Conservation (phyloP, 208 protist genomes). For the Angomonas deanei region DNA sequence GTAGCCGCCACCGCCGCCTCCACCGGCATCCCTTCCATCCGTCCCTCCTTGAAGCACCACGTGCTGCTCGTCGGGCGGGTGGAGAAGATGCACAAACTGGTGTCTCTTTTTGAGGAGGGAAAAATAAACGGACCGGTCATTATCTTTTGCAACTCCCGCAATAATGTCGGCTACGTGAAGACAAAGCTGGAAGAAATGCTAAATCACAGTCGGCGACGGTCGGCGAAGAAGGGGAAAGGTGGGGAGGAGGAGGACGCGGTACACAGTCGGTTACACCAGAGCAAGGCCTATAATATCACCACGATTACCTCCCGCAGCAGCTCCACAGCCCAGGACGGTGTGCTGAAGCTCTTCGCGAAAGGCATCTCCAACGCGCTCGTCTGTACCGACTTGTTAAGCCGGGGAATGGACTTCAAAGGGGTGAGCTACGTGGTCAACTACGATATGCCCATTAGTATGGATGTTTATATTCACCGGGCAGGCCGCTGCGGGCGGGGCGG, state of each 20-base stretch:
- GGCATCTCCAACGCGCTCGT: constrained; percentile 93
- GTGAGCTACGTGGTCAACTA: constrained; percentile 97
- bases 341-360: constrained; percentile 89
- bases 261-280: no score
- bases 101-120: constrained; percentile 62
- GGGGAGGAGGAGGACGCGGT: no score
- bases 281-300: not conserved
- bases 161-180: constrained; percentile 77
- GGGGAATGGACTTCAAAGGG: constrained; percentile 95
- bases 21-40: not conserved
- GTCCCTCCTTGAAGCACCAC: constrained; percentile 28
- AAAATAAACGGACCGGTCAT: constrained; percentile 43
- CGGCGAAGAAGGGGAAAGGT: not conserved
- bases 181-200: constrained; percentile 29
- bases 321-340: constrained; percentile 40
- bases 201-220: not conserved
- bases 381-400: constrained; percentile 97
- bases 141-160: constrained; percentile 84
- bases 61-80: constrained; percentile 65
- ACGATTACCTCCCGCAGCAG: constrained; percentile 54
- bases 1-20: not conserved
- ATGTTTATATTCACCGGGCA: constrained; percentile 96
- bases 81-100: constrained; percentile 70
- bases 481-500: constrained; percentile 93
- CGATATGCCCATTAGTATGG: constrained; percentile 94